A percentile compares a stretch with the other conserved stretches of the same genome.
Conservation (phyloP, 331 rosid species). For the Dryas integrifolia region DNA sequence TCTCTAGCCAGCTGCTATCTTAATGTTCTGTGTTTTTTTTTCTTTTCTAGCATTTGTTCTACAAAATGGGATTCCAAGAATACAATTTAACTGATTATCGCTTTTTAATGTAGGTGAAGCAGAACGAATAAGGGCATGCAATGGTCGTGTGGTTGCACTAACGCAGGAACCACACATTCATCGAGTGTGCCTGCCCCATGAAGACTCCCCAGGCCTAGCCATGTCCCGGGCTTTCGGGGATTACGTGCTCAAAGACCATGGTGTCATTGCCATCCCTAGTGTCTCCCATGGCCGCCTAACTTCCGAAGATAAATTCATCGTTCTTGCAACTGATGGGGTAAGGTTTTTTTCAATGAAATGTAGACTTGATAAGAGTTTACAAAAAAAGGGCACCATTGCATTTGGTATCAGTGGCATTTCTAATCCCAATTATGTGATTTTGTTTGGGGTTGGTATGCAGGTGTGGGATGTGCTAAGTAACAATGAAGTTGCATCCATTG, state of each 20-base stretch:
- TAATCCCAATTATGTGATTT: not conserved
- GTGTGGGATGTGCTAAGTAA: slow-evolving; percentile 82
- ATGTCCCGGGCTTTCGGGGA: slow-evolving; percentile 84
- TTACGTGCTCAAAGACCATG: slow-evolving; percentile 58
- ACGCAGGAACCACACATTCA: slow-evolving; percentile 60
- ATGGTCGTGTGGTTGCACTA: slow-evolving; percentile 57
- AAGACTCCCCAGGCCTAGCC: slow-evolving; percentile 70
- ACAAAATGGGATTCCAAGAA: no score
- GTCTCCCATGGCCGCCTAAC: slow-evolving; percentile 44
- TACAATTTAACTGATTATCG: not conserved
- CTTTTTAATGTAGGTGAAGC: slow-evolving; percentile 43
- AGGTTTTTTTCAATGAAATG: not conserved
- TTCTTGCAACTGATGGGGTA: slow-evolving; percentile 85
- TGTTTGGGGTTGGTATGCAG: slow-evolving; percentile 18
- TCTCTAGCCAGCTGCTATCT: not conserved
- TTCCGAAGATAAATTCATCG: slow-evolving; percentile 49
- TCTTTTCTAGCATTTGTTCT: not conserved
- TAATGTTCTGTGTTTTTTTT: not conserved
- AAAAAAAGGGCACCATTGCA: not conserved
- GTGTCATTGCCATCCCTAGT: slow-evolving; percentile 60
- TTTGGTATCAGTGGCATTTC: not conserved
- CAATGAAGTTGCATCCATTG: slow-evolving; percentile 52
- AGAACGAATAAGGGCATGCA: slow-evolving; percentile 50
- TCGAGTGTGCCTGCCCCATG: slow-evolving; percentile 59
- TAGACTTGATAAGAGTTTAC: not conserved